Conservation (phyloP, 805 yeast genomes). For the Torulaspora microellipsoides region DNA sequence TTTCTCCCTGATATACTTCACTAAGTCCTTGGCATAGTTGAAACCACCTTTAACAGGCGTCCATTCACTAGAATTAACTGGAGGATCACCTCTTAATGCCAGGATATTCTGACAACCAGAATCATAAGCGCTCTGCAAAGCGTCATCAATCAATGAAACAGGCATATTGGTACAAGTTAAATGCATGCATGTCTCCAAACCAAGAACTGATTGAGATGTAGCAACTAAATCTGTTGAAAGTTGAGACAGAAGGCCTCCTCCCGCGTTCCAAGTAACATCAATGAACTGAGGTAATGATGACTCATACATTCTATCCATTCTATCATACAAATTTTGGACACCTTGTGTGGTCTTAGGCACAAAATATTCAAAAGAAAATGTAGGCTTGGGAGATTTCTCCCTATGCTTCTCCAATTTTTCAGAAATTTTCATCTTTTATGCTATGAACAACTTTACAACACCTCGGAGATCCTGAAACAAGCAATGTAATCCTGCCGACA, state of each 20-base stretch:
- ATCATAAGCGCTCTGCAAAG: slow-evolving; percentile 75
- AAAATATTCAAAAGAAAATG: slow-evolving; percentile 94
- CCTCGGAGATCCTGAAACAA: too few species aligned
- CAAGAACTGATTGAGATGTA: slow-evolving; percentile 83
- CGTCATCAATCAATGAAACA: slow-evolving; percentile 70
- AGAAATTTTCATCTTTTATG: slow-evolving; percentile 36
- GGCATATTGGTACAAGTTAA: slow-evolving; percentile 96
- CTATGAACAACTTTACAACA: too few species aligned
- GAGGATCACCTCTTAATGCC: slow-evolving; percentile 96
- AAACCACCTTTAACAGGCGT: slow-evolving; percentile 64
- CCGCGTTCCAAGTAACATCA: slow-evolving; percentile 98
- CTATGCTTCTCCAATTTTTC: slow-evolving; percentile 36
- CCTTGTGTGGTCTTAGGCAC: slow-evolving; percentile 98
- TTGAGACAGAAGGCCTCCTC: slow-evolving; percentile 71
- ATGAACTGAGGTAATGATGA: slow-evolving; percentile 79
- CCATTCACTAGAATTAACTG: slow-evolving; percentile 46
- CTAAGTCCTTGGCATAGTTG: slow-evolving; percentile 81
- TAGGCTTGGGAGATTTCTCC: slow-evolving; percentile 42
- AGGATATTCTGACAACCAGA: slow-evolving; percentile 94
- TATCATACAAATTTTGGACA: slow-evolving; percentile 88
- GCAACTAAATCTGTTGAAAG: slow-evolving; percentile 89
- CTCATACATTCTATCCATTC: slow-evolving; percentile 97
- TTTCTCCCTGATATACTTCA: slow-evolving; percentile 63
- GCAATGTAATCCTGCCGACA: too few species aligned
- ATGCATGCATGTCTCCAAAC: slow-evolving; percentile 97